These are phyloP conservation scores for Phaeosphaeria sp. DNA, from an alignment of 2,329 filamentous ascomycete genomes.

Conservation along the genomic window DNA sequence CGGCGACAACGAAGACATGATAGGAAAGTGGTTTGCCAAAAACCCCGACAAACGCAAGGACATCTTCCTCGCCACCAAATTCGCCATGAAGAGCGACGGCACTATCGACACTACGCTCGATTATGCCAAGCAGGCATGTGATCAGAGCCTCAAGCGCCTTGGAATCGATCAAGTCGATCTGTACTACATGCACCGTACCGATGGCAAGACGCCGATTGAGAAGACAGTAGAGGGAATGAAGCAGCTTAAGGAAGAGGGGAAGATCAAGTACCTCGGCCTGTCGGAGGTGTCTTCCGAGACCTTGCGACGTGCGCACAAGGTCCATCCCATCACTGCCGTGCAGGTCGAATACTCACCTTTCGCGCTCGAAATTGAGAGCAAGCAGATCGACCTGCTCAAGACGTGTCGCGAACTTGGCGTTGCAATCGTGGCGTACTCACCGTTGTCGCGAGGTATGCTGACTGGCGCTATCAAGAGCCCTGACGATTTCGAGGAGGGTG, in stretches of 20 bases:
- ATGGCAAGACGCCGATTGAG: slow-evolving; percentile 54
- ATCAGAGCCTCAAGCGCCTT: slow-evolving; percentile 49
- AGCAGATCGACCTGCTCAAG: slow-evolving; percentile 42
- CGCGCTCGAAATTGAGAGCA: slow-evolving; percentile 54
- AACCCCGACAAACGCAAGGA: slow-evolving; percentile 49
- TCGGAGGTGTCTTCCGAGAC: slow-evolving; percentile 54
- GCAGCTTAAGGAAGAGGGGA: slow-evolving; percentile 64
- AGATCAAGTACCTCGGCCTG: slow-evolving; percentile 57
- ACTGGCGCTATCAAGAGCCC: slow-evolving; percentile 40
- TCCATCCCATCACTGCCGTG: slow-evolving; percentile 56
- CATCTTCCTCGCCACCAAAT: slow-evolving; percentile 55
- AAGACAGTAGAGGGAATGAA: slow-evolving; percentile 58
- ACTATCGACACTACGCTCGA: slow-evolving; percentile 50
- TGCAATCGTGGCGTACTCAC: slow-evolving; percentile 48
- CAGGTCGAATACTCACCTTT: slow-evolving; percentile 62
- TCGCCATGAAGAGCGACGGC: slow-evolving; percentile 45
- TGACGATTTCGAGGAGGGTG: slow-evolving; percentile 53
- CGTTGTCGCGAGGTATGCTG: slow-evolving; percentile 45
- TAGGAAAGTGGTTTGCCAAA: slow-evolving; percentile 44
- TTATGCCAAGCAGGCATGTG: slow-evolving; percentile 49
- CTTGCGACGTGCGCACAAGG: slow-evolving; percentile 56
- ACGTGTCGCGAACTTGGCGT: slow-evolving; percentile 55
- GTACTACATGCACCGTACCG: slow-evolving; percentile 54
- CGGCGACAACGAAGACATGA: slow-evolving; percentile 44
- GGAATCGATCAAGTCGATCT: slow-evolving; percentile 54